These are phyloP conservation scores for Dinochytrium kinnereticum DNA, from an alignment of 371 early-diverging fungal species.

Conservation along the genomic window DNA sequence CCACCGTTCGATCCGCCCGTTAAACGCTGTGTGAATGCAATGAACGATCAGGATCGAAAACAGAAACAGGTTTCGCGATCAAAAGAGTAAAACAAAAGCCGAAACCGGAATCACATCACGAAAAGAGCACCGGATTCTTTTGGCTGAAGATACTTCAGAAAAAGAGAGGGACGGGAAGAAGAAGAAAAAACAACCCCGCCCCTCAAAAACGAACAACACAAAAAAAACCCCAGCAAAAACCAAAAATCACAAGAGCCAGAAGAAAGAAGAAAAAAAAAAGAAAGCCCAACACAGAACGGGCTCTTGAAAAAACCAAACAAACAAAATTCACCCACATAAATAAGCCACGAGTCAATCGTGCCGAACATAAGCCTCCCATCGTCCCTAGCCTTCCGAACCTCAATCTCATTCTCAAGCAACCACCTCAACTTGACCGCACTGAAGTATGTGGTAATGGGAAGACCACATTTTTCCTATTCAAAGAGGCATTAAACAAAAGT, in stretches of 20 bases:
- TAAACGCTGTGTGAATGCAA: constrained; percentile 76
- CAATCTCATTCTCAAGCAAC: constrained; percentile 83
- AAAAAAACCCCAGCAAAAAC: too few species aligned
- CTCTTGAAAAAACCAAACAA: constrained; percentile 21
- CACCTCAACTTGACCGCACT: constrained; percentile 90
- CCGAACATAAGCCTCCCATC: constrained; percentile 78
- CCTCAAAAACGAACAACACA: too few species aligned
- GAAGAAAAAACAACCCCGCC: too few species aligned
- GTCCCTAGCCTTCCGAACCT: constrained; percentile 70
- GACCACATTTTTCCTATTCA: constrained; percentile 70
- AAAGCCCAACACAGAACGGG: not conserved
- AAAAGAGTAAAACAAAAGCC: too few species aligned
- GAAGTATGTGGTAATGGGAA: constrained; percentile 95
- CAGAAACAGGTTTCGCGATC: too few species aligned
- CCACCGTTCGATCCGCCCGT: constrained; percentile 77
- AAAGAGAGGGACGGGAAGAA: too few species aligned
- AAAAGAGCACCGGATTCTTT: too few species aligned
- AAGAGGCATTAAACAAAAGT: constrained; percentile 4
- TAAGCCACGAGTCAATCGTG: constrained; percentile 94
- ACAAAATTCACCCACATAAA: constrained; percentile 67
- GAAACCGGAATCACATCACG: too few species aligned
- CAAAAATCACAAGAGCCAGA: too few species aligned
- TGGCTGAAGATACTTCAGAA: too few species aligned
- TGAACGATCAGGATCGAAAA: too few species aligned
- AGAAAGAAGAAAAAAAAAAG: too few species aligned